Conservation (phyloP, 768 basidiomycete species). For the Tremella mesenterica region DNA sequence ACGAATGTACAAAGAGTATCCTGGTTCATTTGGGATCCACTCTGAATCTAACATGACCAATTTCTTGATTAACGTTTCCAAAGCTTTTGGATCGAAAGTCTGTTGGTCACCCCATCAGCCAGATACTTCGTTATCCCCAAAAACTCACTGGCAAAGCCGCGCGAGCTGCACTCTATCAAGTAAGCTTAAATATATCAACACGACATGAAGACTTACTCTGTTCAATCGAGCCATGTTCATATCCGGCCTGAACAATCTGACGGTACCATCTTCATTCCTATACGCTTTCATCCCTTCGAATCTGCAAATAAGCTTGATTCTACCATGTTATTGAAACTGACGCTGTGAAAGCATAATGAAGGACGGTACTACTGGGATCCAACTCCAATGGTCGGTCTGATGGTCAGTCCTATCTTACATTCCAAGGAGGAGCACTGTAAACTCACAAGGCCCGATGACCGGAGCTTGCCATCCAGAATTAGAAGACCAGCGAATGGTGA, state of each 20-base stretch:
- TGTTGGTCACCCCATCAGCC: constrained; percentile 5
- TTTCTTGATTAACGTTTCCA: constrained; percentile 73
- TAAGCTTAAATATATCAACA: constrained; percentile 3
- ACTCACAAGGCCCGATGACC: constrained; percentile 71
- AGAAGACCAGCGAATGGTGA: constrained; percentile 64
- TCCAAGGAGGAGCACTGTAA: not conserved
- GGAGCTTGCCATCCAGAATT: constrained; percentile 72
- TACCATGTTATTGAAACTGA: constrained; percentile 12
- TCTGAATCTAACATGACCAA: constrained; percentile 72
- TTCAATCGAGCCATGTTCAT: constrained; percentile 99
- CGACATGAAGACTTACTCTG: constrained; percentile 34
- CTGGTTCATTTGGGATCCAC: constrained; percentile 83
- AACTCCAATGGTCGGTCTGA: constrained; percentile 63
- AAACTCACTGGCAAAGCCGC: constrained; percentile 59
- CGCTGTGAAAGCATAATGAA: constrained; percentile 88
- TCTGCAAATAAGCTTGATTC: constrained; percentile 9
- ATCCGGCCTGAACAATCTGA: constrained; percentile 84
- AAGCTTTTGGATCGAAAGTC: constrained; percentile 68
- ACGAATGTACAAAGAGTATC: constrained; percentile 85
- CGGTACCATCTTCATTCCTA: constrained; percentile 59
- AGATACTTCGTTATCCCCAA: too few species aligned
- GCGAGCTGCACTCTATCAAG: constrained; percentile 56
- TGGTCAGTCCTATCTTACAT: not conserved
- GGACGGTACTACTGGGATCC: constrained; percentile 70
- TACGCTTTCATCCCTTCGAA: constrained; percentile 95